Base-by-base conservation (phyloP, 257 asterid genomes). In the Hygrophila difformis region DNA sequence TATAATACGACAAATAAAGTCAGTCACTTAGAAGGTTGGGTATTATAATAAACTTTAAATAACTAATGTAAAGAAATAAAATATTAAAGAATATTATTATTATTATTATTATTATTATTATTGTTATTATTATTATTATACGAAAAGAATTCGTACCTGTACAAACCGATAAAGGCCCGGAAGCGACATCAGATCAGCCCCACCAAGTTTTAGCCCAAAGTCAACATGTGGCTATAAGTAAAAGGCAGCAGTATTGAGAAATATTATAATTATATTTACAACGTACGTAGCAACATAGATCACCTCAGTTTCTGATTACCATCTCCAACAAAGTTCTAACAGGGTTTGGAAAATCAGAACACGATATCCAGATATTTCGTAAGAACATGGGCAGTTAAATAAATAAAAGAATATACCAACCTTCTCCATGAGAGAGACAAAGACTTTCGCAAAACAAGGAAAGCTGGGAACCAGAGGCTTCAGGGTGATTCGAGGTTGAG, bases 401-500 rank as follows among this genome's bases (percentile, higher is more conserved):
- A 12, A n/a, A 47, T 12, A 37, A 21, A 51, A 8, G 21, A 24
- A 9, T 45, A 40, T 31, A 56, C 66, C 24, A 43, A 77, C 83
- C 87, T 78, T 74, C 55, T 74, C 87, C 87, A 78, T 78, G 41
- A 78, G 82, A 29, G 87, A 78, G 38, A 78, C 78, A 18, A 6
- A 51, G 44, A 78, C 74, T 20, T 68, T 74, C 56, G 75, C 75
- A 66, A 78, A 91, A 63, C 99, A 91, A 48, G 99, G 99, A 73
- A 91, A 91, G 71, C 96, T 86, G 53, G 99, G 96, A 65, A 91
- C 99, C 47, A 91, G 75, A 67, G 95, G 96, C 84, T 82, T 91
- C 14, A 91, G 63, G 57, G 99, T 86, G 63, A 91, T 82, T 40
- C 96, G 99, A 16, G 98, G 99, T 16, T 76, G 79, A 57, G 94